Percentiles rank a stretch among this genome's conserved stretches.
These are phyloP conservation scores for Favolaschia claudopus DNA, from an alignment of 768 basidiomycete species.

Conservation along the genomic window DNA sequence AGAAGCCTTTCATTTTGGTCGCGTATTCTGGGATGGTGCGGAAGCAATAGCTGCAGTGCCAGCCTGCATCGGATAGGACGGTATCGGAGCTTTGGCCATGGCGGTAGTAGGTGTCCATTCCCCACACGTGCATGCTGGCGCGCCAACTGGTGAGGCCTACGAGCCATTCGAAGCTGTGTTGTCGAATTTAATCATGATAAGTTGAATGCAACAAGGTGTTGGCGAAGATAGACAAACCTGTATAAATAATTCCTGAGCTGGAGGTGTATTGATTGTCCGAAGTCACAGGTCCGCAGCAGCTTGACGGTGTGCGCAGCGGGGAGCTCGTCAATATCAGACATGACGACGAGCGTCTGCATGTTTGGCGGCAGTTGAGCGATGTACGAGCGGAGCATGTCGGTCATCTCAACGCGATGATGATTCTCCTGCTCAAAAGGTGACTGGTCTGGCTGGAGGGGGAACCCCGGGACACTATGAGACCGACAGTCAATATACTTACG, in stretches of 20 bases:
- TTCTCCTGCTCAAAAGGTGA: conserved; percentile 60
- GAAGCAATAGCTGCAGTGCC: conserved; percentile 78
- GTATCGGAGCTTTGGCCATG: conserved; percentile 56
- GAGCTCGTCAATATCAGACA: conserved; percentile 72
- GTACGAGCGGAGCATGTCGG: conserved; percentile 48
- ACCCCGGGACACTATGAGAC: conserved; percentile 59
- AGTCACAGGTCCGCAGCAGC: conserved; percentile 61
- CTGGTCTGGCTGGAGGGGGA: conserved; percentile 48
- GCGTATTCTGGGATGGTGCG: conserved; percentile 63
- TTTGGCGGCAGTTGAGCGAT: conserved; percentile 39
- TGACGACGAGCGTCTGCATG: conserved; percentile 56
- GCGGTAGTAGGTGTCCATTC: conserved; percentile 49
- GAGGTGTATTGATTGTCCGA: conserved; percentile 60
- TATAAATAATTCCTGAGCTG: conserved; percentile 69
- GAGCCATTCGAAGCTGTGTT: conserved; percentile 63
- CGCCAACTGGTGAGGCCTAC: conserved; percentile 63
- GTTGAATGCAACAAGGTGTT: neutral
- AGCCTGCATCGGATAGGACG: conserved; percentile 68
- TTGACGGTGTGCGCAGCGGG: conserved; percentile 58
- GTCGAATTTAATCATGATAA: neutral
- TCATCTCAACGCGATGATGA: conserved; percentile 57
- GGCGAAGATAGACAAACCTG: conserved; percentile 49
- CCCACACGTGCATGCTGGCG: conserved; percentile 59
- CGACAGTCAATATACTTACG: too few relatives aligned
- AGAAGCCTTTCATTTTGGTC: conserved; percentile 67